Conservation (phyloP, 805 yeast genomes). For the Cyberlindnera misumaiensis region DNA sequence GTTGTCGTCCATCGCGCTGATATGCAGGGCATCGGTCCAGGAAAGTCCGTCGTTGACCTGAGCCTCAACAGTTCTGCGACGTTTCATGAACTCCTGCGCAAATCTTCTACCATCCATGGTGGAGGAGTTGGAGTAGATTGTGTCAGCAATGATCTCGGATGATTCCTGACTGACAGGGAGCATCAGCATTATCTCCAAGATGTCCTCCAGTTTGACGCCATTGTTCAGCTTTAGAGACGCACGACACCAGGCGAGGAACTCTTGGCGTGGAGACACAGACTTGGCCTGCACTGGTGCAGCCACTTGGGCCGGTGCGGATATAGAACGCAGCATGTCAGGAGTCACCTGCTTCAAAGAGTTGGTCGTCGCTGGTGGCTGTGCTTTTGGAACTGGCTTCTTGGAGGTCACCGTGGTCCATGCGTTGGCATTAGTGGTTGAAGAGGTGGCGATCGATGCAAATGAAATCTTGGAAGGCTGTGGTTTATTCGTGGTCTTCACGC, state of each 20-base stretch:
- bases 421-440: constrained; percentile 7
- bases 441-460: constrained; percentile 19
- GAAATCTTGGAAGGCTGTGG: constrained; percentile 11
- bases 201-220: constrained; percentile 71
- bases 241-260: constrained; percentile 69
- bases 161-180: constrained; percentile 75
- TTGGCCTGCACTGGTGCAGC: constrained; percentile 4
- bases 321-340: constrained; percentile 33
- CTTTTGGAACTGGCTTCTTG: constrained; percentile 11
- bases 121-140: constrained; percentile 80
- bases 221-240: constrained; percentile 60
- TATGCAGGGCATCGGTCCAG: constrained; percentile 68
- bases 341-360: constrained; percentile 15
- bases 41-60: constrained; percentile 41
- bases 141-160: constrained; percentile 82
- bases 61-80: constrained; percentile 66
- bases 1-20: constrained; percentile 31
- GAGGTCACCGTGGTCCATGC: constrained; percentile 36
- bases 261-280: constrained; percentile 41
- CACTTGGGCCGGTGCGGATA: constrained; percentile 24
- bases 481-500: constrained; percentile 2
- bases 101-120: constrained; percentile 93
- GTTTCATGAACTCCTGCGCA: constrained; percentile 82
- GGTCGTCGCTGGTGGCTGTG: constrained; percentile 7
- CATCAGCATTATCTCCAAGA: constrained; percentile 71